These are phyloP conservation scores for Ormosia semicastrata DNA, from an alignment of 306 rosid species.

Conservation along the genomic window DNA sequence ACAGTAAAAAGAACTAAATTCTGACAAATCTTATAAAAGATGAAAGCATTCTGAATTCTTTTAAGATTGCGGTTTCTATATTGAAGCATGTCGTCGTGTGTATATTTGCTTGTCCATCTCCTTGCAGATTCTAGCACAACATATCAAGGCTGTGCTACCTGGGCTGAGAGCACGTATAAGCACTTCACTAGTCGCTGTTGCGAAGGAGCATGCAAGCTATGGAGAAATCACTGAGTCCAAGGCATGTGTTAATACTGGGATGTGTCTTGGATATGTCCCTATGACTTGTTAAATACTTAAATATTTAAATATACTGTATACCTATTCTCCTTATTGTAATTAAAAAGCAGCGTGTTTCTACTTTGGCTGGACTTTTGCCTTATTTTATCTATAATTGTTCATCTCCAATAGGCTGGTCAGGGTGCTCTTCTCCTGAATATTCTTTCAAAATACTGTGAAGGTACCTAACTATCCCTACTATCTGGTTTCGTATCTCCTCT, in stretches of 20 bases:
- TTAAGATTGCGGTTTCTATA: not conserved
- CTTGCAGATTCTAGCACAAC: slow-evolving; percentile 86
- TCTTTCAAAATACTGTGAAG: slow-evolving; percentile 92
- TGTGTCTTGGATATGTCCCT: not conserved
- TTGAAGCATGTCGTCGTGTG: slow-evolving; percentile 15
- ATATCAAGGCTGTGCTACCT: slow-evolving; percentile 85
- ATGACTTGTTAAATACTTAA: slow-evolving; percentile 3
- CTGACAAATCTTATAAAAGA: not conserved
- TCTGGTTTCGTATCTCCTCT: slow-evolving; percentile 14
- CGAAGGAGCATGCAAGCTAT: slow-evolving; percentile 94
- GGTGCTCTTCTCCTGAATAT: slow-evolving; percentile 96
- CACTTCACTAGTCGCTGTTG: slow-evolving; percentile 75
- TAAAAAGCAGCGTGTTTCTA: slow-evolving; percentile 9
- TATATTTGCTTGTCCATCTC: slow-evolving; percentile 18
- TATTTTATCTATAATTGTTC: slow-evolving; percentile 9
- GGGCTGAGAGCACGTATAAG: slow-evolving; percentile 92
- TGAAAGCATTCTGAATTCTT: not conserved
- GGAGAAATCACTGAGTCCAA: slow-evolving; percentile 95
- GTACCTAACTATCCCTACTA: slow-evolving; percentile 41
- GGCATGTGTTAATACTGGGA: slow-evolving; percentile 44
- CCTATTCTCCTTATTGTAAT: not conserved
- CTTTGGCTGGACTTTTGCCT: not conserved
- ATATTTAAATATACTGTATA: slow-evolving; percentile 5
- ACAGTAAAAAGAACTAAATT: not conserved
- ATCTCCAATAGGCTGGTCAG: slow-evolving; percentile 79